Base-by-base conservation (phyloP, 192 early-diverging fungal species). In the Coemansia reversa region DNA sequence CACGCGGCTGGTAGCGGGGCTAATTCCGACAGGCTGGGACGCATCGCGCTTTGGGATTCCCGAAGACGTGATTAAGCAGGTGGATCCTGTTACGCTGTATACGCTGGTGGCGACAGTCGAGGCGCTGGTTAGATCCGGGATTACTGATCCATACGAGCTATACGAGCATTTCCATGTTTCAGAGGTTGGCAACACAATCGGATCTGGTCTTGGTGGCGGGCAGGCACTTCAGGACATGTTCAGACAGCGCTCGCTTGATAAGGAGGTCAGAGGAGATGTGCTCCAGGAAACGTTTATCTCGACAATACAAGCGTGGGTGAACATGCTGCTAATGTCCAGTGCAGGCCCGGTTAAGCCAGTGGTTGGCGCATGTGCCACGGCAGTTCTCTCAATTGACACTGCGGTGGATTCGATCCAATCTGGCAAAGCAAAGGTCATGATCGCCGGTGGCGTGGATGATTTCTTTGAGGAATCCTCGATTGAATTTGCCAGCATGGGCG, bases 101-200 rank as follows among this genome's bases (percentile, higher is more conserved):
- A 85, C 85, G 61, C 64, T 96, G 47, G 87, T 94, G 29, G 85
- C 93, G 19, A 92, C 94, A 50, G 94, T 93, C 14, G 94, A 96
- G 71, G 93, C 94, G 7, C 81, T 96, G 35, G 80, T 93, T 50
- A 84, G 91, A 25, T 89, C 90, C 61, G 94, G 94, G 82, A 89
- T 96, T 23, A 93, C 93, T 23, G 93, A 96, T 72, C 93, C 94
- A 19, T 96, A 94, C 78, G 94, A 96, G 79, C 90, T 96, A 82
- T 96, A 90, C 85, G 83, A 93, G 70, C 93, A 94, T 66, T 91
- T 96, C 56, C 94, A 96, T 71, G 93, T 96, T 39, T 91, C 90
- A 55, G 93, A 94, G 65, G 83, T 96, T 51, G 94, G 94, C 59
- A 96, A 93, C 86, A 84, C 87, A 20, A 84, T 86, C 52, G 93